Conservation (phyloP, 495 filamentous ascomycete species). For the Neurospora sp. region DNA sequence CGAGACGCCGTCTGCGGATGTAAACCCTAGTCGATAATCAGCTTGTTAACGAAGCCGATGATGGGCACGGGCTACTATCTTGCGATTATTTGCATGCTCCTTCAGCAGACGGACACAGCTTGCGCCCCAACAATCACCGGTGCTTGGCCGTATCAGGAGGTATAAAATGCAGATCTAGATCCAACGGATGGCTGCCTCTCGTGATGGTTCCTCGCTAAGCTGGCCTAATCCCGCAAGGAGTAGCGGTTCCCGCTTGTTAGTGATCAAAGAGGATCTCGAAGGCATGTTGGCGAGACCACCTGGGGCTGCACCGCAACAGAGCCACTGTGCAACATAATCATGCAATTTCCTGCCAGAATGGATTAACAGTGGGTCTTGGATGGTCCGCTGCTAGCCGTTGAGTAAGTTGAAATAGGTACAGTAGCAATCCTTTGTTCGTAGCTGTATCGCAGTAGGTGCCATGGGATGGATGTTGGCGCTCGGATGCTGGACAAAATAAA, state of each 20-base stretch:
- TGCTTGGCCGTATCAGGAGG: neutral
- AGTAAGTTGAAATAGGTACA: neutral
- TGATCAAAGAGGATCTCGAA: neutral
- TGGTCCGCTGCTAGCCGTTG: no score
- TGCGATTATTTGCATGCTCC: neutral
- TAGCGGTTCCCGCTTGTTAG: neutral
- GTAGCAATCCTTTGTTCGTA: neutral
- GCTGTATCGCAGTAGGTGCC: neutral
- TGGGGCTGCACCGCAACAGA: neutral
- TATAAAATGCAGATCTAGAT: neutral
- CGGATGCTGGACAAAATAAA: neutral
- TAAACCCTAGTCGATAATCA: neutral
- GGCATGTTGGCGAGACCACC: neutral
- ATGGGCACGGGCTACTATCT: neutral
- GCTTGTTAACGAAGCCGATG: neutral
- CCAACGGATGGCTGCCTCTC: neutral
- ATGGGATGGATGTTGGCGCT: neutral
- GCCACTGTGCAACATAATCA: neutral
- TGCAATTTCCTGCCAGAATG: neutral
- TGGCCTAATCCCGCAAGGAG: neutral
- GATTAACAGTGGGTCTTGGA: neutral
- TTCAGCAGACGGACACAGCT: neutral
- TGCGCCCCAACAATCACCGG: neutral
- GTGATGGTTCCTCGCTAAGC: neutral
- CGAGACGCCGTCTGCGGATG: neutral